Conservation (phyloP, 495 filamentous ascomycete species). For the Penicillium chermesinum region DNA sequence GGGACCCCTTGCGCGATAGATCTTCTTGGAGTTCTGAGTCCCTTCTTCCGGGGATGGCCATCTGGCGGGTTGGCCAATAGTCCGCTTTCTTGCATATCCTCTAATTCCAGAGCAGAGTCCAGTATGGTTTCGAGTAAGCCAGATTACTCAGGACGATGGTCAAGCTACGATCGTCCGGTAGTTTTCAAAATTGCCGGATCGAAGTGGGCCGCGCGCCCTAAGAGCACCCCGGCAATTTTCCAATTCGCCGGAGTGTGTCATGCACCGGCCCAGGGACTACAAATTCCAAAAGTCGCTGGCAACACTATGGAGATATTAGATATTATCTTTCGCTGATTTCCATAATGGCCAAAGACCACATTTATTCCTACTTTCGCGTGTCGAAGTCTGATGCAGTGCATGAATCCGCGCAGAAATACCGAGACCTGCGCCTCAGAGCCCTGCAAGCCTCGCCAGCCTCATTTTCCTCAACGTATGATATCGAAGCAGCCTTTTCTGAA, state of each 20-base stretch:
- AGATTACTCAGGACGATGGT: too few species aligned
- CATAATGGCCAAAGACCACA: conserved; percentile 7
- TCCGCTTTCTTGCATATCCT: not conserved
- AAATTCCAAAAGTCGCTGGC: too few species aligned
- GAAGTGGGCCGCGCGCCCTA: not conserved
- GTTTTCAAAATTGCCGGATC: not conserved
- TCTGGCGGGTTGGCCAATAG: too few species aligned
- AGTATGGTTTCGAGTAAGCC: too few species aligned
- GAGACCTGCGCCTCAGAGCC: conserved; percentile 21
- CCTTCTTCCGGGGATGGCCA: not conserved
- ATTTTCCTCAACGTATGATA: conserved; percentile 31
- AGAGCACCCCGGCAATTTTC: conserved; percentile 3
- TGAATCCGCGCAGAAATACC: conserved; percentile 22
- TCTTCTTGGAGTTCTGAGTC: conserved; percentile 10
- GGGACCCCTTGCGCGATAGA: conserved; percentile 7
- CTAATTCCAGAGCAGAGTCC: not conserved
- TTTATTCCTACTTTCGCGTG: conserved; percentile 17
- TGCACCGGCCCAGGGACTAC: not conserved
- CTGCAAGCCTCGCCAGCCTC: conserved; percentile 20
- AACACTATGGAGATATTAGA: too few species aligned
- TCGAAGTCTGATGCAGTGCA: conserved; percentile 12
- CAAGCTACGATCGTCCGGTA: not conserved
- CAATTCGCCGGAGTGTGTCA: conserved; percentile 6
- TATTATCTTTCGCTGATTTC: not conserved
- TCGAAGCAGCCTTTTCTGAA: conserved; percentile 25